Evolutionary conservation across 164 flowering plant species (phyloP), one percentile per base, ranked within the genome.

Genomic region (Cinnamomum micranthum): DNA sequence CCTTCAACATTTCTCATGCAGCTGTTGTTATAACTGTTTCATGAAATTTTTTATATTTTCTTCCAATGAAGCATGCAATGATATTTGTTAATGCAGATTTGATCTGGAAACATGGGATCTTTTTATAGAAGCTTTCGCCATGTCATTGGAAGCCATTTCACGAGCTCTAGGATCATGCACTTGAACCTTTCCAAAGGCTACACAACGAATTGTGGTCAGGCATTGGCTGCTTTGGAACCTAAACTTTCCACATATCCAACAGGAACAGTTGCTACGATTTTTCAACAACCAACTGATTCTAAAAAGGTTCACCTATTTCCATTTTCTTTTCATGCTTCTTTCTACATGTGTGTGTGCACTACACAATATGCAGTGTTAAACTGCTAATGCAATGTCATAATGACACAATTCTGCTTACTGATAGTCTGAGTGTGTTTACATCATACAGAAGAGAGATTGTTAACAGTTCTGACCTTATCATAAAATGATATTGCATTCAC

Each of bases 71-170:
- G 23, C 67, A 60, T 6, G 23, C 67, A 10, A 10, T 64, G 28
- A 12, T 3, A 23, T 41, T 69, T 50, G n/a, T 35, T 27, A 51
- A 41, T 75, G 55, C 72, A 69, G 59, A 52, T 33, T 35, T 33
- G 59, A 52, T 24, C 19, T 7, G 58, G 41, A 69, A 47, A 35
- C 10, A 68, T 74, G 76, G 66, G 63, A 24, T 33, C 67, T 35
- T 68, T 74, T 15, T 58, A 2, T 66, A 74, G 72, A 68, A 68
- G 58, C 67, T 23, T 74, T 68, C 71, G 51, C 20, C 71, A 31
- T 19, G 14, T 15, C 65, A 17, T 74, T 31, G 31, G 55, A 67
- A 55, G 28, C 76, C 35, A 33, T 68, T 9, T 68, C 68, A 68
- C 35, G 20, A 25, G 22, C 58, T 50, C 63, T 3, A 73, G 65